Evolutionary conservation across 352 stramenopile species (phyloP), one percentile per base, ranked within the genome.

Genomic region (Albugo laibachii): DNA sequence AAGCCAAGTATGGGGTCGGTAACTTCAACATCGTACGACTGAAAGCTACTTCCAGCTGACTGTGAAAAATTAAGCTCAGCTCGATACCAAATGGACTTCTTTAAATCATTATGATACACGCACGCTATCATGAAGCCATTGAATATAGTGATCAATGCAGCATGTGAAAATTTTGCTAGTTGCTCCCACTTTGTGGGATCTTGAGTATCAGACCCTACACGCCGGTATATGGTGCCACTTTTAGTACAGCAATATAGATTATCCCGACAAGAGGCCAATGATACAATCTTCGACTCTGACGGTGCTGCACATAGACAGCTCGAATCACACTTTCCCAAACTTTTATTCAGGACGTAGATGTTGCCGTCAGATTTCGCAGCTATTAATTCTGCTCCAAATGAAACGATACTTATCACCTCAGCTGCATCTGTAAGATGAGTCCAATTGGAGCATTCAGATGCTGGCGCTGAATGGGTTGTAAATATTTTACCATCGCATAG

Each of bases 341-440:
- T 42, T 13, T 57, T 47, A 52, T 74, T 69, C 19, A 85, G 53
- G 35, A 61, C 62, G 55, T 68, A 66, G 13, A 86, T 60, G 14
- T 36, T 15, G 47, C 76, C 77, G 53, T 81, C 66, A 10, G 54
- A 44, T 42, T 69, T 80, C 14, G 61, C 64, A 13, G 55, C 77
- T 11, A 85, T 66, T 16, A 89, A 49, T 24, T 89, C 65, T 11
- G 67, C 78, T 36, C 69, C 68, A 45, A 85, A 89, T 16, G 77
- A 87, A 31, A 85, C 67, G 50, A 91, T 71, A 0, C 66, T 69
- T 11, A 58, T 47, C 35, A 87, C 57, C 50, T 64, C 54, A 2
- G 49, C 41, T 5, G 74, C 73, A 5, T 67, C 53, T 1, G 61
- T 58, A 11, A 77, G 53, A 15, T 53, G 55, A 15, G 19, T 49